Evolutionary conservation across 2,329 filamentous ascomycete species (phyloP).

Genomic region (Teratosphaeria destructans): DNA sequence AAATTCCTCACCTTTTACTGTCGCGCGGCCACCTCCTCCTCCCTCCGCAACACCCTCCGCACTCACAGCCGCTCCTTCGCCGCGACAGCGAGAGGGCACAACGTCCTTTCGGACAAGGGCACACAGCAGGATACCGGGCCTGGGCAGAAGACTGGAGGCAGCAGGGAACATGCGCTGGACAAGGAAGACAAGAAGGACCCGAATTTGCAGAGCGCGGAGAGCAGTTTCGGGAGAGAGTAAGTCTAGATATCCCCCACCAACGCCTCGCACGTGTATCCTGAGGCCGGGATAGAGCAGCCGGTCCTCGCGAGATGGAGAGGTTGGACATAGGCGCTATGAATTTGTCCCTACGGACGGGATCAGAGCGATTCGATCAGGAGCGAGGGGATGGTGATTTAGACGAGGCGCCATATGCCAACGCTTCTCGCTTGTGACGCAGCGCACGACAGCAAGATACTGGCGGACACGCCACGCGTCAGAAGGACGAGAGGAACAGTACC

Average conservation of each 20-base stretch:
- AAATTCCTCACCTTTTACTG: conserved; percentile 32
- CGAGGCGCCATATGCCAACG: conserved; percentile 4
- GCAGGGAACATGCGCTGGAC: conserved; percentile 16
- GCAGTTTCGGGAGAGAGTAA: conserved; percentile 11
- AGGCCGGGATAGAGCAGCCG: background rate
- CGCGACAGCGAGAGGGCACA: background rate
- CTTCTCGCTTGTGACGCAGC: conserved; percentile 10
- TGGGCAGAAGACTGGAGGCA: conserved; percentile 9
- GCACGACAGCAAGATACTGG: conserved; percentile 24
- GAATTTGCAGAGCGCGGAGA: conserved; percentile 14
- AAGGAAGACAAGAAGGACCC: conserved; percentile 13
- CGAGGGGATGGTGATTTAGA: background rate
- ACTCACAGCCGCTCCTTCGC: background rate
- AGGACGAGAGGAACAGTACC: conserved; percentile 28
- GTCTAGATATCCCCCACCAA: background rate
- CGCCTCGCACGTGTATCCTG: background rate
- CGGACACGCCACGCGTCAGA: conserved; percentile 30
- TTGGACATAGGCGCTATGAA: background rate
- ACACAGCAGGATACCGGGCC: conserved; percentile 6
- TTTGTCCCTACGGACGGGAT: conserved; percentile 1
- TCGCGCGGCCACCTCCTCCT: conserved; percentile 8
- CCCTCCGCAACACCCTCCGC: conserved; percentile 1
- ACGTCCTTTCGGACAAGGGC: conserved; percentile 9
- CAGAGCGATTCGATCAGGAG: background rate
- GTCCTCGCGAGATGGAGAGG: background rate